Evolutionary conservation across 2,329 filamentous ascomycete genomes (phyloP).

Genomic region (Ramularia endophylla): DNA sequence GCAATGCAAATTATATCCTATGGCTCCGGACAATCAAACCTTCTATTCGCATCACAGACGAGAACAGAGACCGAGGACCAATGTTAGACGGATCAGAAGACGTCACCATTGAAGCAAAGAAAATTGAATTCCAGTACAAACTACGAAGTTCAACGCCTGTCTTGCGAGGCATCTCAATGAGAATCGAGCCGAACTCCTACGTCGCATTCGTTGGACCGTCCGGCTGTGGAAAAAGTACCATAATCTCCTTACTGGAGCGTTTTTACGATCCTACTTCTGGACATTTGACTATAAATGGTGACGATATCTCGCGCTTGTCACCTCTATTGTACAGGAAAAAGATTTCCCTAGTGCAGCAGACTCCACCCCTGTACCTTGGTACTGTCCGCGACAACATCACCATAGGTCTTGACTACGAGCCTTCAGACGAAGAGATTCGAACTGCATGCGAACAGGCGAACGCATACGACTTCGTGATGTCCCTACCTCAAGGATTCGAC

Average conservation of each 20-base stretch:
- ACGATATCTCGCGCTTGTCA: slow-evolving; percentile 54
- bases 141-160: slow-evolving; percentile 23
- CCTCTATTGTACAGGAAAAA: slow-evolving; percentile 57
- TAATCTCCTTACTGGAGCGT: slow-evolving; percentile 42
- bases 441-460: slow-evolving; percentile 47
- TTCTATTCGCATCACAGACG: slow-evolving; percentile 33
- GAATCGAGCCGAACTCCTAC: slow-evolving; percentile 34
- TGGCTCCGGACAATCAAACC: slow-evolving; percentile 37
- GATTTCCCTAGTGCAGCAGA: slow-evolving; percentile 68
- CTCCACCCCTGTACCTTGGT: slow-evolving; percentile 66
- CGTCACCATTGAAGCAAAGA: slow-evolving; percentile 17
- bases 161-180: slow-evolving; percentile 25
- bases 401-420: slow-evolving; percentile 38
- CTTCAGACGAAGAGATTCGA: slow-evolving; percentile 37
- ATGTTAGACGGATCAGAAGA: slow-evolving; percentile 18
- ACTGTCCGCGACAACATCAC: slow-evolving; percentile 56
- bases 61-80: slow-evolving; percentile 28
- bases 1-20: slow-evolving; percentile 40
- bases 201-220: slow-evolving; percentile 44
- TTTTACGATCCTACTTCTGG: slow-evolving; percentile 42
- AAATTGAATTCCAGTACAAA: slow-evolving; percentile 28
- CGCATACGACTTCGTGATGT: slow-evolving; percentile 48
- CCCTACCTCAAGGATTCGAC: slow-evolving; percentile 46
- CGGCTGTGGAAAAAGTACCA: slow-evolving; percentile 44
- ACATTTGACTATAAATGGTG: slow-evolving; percentile 46